Base-by-base conservation (phyloP, 2,329 filamentous ascomycete species). In the Ophiostoma perfectum region DNA sequence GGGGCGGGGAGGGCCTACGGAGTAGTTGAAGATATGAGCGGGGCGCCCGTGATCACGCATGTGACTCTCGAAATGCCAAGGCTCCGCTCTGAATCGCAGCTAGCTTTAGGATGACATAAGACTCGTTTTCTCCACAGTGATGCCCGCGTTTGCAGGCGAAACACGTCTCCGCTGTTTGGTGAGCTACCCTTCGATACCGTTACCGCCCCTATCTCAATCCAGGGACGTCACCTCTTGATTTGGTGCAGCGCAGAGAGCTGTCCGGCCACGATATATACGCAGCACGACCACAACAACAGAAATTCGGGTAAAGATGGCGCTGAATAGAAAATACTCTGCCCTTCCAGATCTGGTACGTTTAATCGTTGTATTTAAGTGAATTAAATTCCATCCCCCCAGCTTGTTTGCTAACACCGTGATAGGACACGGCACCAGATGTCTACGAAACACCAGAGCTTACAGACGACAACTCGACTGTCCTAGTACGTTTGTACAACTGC, bases 381-480 rank as follows among this genome's bases (percentile, higher is more conserved):
- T 16, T 14, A 47, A 5, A 16, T 47, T 12, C 27, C n/a, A 45
- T 45, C 42, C 49, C 8, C 8, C 49, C 5, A 11, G 39, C 1
- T 16, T 11, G 9, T 12, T 16, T 6, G 41, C 55, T 63, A 16
- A 41, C 63, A 36, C 5, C 38, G 27, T 27, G 27, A 42, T 73
- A 96, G 91, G 93, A 97, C 80, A 90, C 90, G 67, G 93, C 93
- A 41, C 93, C 93, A 73, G 95, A 98, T 76, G 92, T 97, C 75
- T 98, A 97, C 82, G 94, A 98, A 80, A 98, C 95, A 16, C 93
- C 94, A 72, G 93, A 96, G 68, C 82, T 97, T 73, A 94, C 90
- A 68, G 92, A 97, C 76, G 93, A 96, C 78, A 90, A 88, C 72
- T 96, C 93, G 36, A 97, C 93, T 64, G 81, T 93, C 69, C 91